A percentile compares a stretch with the other conserved stretches of the same genome.
phyloP scores from a whole-genome alignment of 176 grass and related monocot species.

The Metroxylon sagu region DNA sequence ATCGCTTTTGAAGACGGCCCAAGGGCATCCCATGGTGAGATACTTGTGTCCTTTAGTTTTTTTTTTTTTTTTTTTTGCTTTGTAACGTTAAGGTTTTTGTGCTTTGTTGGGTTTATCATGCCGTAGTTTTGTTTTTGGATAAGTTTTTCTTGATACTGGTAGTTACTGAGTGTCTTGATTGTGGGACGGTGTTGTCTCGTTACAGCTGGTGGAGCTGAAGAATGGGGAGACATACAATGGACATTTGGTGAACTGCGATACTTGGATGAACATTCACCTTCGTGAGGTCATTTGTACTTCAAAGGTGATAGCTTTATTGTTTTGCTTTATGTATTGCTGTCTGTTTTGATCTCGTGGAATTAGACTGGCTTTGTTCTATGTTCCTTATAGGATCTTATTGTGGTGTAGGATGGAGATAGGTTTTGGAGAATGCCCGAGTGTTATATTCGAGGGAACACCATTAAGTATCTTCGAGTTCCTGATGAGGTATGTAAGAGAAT shows the following conservation, averaged over 20 bases:
- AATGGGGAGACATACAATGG: conserved; percentile 98
- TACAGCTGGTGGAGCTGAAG: conserved; percentile 92
- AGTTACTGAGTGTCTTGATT: background rate
- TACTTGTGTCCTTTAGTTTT: background rate
- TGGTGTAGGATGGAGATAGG: conserved; percentile 84
- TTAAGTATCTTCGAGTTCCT: conserved; percentile 97
- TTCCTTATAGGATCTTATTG: conserved; percentile 18
- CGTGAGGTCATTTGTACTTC: conserved; percentile 98
- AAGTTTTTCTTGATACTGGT: background rate
- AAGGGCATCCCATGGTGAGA: conserved; percentile 98
- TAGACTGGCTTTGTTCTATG: conserved; percentile 9
- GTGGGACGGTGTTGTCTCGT: background rate
- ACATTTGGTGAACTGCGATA: conserved; percentile 97
- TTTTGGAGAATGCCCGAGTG: conserved; percentile 99
- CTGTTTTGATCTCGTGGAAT: background rate
- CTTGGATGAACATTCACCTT: conserved; percentile 99
- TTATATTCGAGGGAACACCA: conserved; percentile 95
- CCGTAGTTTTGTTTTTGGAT: background rate
- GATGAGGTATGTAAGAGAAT: conserved; percentile 62
- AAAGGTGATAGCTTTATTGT: conserved; percentile 42
- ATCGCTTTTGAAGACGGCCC: conserved; percentile 95
- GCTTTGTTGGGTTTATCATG: background rate
- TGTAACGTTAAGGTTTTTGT: background rate
- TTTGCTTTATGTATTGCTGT: background rate
- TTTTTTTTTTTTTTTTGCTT: background rate